phyloP scores from a whole-genome alignment of 2,329 filamentous ascomycete genomes.

The Trichoderma gracile region DNA sequence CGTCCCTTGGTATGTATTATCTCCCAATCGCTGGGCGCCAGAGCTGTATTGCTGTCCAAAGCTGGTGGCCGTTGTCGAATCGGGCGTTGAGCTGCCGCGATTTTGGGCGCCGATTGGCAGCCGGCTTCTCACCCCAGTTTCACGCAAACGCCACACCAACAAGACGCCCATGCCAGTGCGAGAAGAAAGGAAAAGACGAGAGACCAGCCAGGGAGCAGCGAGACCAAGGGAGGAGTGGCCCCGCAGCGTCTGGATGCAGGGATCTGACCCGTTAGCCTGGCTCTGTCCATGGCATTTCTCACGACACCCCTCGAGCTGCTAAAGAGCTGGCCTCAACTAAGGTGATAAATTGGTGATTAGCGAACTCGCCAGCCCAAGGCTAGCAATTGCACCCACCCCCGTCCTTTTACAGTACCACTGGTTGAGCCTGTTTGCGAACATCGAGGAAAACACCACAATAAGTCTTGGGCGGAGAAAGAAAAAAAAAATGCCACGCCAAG shows the following conservation, averaged over 20 bases:
- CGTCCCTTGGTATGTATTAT: conserved; percentile 25
- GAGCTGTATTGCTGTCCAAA: conserved; percentile 35
- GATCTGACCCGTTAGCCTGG: conserved; percentile 4
- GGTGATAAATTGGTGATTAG: not conserved
- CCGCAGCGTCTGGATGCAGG: conserved; percentile 2
- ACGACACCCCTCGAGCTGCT: conserved; percentile 23
- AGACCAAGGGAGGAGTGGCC: not conserved
- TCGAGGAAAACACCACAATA: conserved; percentile 21
- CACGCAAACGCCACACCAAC: conserved; percentile 17
- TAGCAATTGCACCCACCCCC: conserved; percentile 5
- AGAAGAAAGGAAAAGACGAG: not conserved
- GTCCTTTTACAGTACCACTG: conserved; percentile 9
- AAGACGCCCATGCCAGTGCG: conserved; percentile 6
- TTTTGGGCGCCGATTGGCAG: conserved; percentile 30
- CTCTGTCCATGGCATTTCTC: not conserved
- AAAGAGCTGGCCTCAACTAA: not conserved
- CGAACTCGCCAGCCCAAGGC: conserved; percentile 19
- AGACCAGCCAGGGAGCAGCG: not conserved
- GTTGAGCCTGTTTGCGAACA: conserved; percentile 12
- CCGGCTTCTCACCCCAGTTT: conserved; percentile 18
- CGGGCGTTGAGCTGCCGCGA: conserved; percentile 23
- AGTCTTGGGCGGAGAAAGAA: not conserved
- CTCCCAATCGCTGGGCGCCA: conserved; percentile 29
- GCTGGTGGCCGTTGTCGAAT: conserved; percentile 28
- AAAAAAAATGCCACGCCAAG: conserved; percentile 1